Conservation (phyloP, 768 basidiomycete genomes). For the Dacryopinax spathularia region DNA sequence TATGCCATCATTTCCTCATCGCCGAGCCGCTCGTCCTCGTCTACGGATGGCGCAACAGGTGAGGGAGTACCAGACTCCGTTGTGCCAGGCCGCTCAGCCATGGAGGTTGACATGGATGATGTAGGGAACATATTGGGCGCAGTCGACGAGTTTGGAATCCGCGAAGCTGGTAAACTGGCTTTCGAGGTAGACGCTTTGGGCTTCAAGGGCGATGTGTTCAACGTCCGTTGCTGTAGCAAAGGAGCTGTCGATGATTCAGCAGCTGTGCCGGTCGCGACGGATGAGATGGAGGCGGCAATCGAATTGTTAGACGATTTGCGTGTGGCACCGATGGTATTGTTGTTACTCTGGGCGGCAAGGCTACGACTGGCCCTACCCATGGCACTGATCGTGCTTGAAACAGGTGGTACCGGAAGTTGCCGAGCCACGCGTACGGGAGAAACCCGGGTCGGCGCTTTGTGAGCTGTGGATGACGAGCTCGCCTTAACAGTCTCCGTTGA, state of each 20-base stretch:
- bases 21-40: conserved; percentile 75
- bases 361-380: background rate
- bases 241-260: background rate
- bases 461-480: conserved; percentile 23
- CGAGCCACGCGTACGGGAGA: conserved; percentile 61
- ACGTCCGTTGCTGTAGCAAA: background rate
- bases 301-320: conserved; percentile 17
- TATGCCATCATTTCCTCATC: conserved; percentile 98
- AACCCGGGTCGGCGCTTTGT: conserved; percentile 44
- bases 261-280: conserved; percentile 36
- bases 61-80: conserved; percentile 47
- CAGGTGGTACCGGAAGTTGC: conserved; percentile 32
- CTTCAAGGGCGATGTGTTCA: background rate
- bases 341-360: background rate
- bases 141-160: conserved; percentile 1
- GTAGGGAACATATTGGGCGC: conserved; percentile 1
- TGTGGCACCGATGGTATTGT: background rate
- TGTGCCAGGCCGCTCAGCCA: background rate
- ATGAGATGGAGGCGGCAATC: conserved; percentile 32
- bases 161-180: background rate
- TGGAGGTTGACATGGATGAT: conserved; percentile 6
- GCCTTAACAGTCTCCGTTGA: conserved; percentile 39
- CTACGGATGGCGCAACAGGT: conserved; percentile 58
- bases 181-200: background rate
- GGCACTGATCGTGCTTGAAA: background rate